Conservation (phyloP, 1,284 basidiomycete species). For the Trichosporon ovoides region DNA sequence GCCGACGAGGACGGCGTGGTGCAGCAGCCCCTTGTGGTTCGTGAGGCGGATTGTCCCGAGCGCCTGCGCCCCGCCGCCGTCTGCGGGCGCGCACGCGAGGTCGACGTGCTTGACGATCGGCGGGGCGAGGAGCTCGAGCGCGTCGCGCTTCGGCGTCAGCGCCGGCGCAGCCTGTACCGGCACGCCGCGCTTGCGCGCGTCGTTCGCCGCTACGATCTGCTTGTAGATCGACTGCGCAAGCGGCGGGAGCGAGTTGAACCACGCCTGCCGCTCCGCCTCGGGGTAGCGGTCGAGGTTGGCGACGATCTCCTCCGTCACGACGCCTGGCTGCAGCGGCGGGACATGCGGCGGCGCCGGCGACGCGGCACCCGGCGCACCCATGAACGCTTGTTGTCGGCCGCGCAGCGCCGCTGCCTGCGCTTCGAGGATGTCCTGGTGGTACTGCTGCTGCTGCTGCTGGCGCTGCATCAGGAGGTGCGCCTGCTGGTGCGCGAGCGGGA, state of each 20-base stretch:
- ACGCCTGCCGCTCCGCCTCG: conserved; percentile 37
- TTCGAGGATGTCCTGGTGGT: background rate
- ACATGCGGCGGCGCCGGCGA: conserved; percentile 20
- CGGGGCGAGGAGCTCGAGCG: background rate
- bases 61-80: conserved; percentile 13
- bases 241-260: conserved; percentile 34
- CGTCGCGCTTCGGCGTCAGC: background rate
- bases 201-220: conserved; percentile 30
- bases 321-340: conserved; percentile 37
- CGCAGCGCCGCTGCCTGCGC: conserved; percentile 2
- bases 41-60: conserved; percentile 34
- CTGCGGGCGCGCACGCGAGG: conserved; percentile 9
- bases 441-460: conserved; percentile 2
- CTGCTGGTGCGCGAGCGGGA: background rate
- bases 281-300: conserved; percentile 40
- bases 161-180: conserved; percentile 7
- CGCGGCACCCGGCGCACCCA: conserved; percentile 2
- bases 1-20: conserved; percentile 39
- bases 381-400: background rate
- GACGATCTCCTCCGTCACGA: conserved; percentile 44
- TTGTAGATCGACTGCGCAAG: conserved; percentile 33
- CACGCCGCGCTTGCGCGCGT: conserved; percentile 30
- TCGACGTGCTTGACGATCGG: conserved; percentile 18
- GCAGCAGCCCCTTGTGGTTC: conserved; percentile 41
- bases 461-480: background rate